Evolutionary conservation across 371 early-diverging fungal genomes (phyloP), one percentile per base, ranked within the genome.

Genomic region (Syncephalastrum contaminatum): DNA sequence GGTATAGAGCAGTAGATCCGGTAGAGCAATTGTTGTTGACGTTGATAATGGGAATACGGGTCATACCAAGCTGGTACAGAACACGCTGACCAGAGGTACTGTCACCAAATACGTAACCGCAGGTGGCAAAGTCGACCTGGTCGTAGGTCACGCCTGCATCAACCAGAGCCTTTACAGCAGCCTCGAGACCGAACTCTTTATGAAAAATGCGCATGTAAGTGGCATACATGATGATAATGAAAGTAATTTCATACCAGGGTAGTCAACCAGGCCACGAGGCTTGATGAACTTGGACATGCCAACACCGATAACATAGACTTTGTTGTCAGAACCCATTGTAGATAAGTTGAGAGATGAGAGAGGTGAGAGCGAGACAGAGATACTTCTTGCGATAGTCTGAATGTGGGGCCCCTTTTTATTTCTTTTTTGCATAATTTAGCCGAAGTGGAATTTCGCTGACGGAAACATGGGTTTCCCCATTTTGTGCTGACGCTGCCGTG

Each of bases 21-120:
- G 88, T 88, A 4, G 86, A 78, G 66, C 90, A 88, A 69, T 88
- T 87, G 79, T 88, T 90, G 69, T 88, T 88, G 59, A 86, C 86
- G 56, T 90, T 90, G 54, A 62, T 60, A 12, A 66, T 56, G 8
- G 70, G 79, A 51, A 84, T 84, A 63, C 77, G 79, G 21, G 83
- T 81, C 84, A 80, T 81, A 16, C 84, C 85, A 14, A 85, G 69
- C 57, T 80, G 85, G 60, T 85, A 85, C 19, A 88, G 59, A 3
- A 80, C 81, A 44, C 90, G 80, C 73, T 90, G 90, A 24, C 89
- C 90, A 39, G 77, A 80, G 2, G 87, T 86, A 22, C 80, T 80
- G 59, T 89, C 90, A 50, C 84, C 86, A 54, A 75, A 83, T 51
- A 72, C 72, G 62, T 81, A 84, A 15, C 82, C 85, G 27, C 74